Conservation (phyloP, 495 filamentous ascomycete genomes). For the Penicillium tannophilum region DNA sequence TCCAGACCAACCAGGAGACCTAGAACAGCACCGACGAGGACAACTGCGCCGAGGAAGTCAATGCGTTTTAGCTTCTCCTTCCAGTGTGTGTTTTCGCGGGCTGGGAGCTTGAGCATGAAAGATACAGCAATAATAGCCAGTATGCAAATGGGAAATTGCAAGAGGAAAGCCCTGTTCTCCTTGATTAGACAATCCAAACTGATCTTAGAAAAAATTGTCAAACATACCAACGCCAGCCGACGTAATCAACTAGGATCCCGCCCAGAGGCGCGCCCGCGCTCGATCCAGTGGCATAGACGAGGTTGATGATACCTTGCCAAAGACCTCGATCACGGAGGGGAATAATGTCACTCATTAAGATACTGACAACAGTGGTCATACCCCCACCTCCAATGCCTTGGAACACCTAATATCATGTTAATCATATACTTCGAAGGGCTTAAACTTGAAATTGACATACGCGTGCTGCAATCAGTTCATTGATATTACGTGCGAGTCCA, state of each 20-base stretch:
- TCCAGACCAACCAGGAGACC: conserved; percentile 75
- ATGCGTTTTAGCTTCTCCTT: conserved; percentile 68
- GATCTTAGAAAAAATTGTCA: not conserved
- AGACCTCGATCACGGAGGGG: conserved; percentile 74
- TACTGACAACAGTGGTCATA: conserved; percentile 79
- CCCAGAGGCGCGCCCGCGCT: conserved; percentile 71
- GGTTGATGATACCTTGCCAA: conserved; percentile 83
- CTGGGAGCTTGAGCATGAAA: conserved; percentile 63
- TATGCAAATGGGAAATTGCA: conserved; percentile 70
- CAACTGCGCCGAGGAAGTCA: conserved; percentile 76
- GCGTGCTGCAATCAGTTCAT: conserved; percentile 67
- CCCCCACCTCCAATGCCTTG: conserved; percentile 82
- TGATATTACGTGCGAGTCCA: conserved; percentile 69
- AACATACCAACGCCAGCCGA: conserved; percentile 78
- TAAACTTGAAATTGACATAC: conserved; percentile 30
- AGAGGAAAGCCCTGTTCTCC: conserved; percentile 63
- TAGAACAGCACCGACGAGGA: conserved; percentile 72
- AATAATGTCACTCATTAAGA: conserved; percentile 77
- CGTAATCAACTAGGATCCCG: conserved; percentile 70
- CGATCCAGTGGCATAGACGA: conserved; percentile 72
- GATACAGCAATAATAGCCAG: conserved; percentile 66
- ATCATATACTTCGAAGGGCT: not conserved
- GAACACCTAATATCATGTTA: conserved; percentile 41
- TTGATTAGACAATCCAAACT: conserved; percentile 8
- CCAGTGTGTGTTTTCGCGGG: conserved; percentile 57